These are phyloP conservation scores for Trichoderma afroharzianum DNA, from an alignment of 2,329 filamentous ascomycete species.

Conservation along the genomic window DNA sequence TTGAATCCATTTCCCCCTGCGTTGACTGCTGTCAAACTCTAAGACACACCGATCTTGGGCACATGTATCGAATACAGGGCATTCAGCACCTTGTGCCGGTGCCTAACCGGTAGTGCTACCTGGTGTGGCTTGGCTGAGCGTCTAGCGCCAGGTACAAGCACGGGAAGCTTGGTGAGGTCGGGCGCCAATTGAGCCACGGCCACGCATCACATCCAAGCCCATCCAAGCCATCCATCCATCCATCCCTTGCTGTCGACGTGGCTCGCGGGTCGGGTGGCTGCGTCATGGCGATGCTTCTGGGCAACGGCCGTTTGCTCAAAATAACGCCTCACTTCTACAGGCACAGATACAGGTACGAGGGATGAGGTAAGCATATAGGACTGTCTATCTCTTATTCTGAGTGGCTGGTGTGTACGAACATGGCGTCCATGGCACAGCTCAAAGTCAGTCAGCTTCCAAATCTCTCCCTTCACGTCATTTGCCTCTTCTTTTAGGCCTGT, in stretches of 20 bases:
- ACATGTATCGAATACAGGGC: background rate
- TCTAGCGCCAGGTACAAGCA: slow-evolving; percentile 13
- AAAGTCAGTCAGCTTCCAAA: background rate
- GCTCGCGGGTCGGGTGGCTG: slow-evolving; percentile 5
- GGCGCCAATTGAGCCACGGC: slow-evolving; percentile 9
- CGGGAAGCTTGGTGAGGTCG: background rate
- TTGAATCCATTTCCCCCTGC: background rate
- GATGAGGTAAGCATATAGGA: background rate
- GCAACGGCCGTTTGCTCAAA: background rate
- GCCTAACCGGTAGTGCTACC: background rate
- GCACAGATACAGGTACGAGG: background rate
- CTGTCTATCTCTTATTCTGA: background rate
- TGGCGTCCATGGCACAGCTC: background rate
- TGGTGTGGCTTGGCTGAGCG: background rate
- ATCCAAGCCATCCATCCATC: background rate
- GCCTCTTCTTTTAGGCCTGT: background rate
- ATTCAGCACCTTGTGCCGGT: background rate
- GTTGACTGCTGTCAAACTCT: background rate
- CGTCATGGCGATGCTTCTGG: background rate
- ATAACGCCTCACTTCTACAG: background rate
- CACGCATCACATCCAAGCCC: background rate
- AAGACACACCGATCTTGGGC: background rate
- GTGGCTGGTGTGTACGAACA: background rate
- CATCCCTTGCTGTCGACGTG: slow-evolving; percentile 10
- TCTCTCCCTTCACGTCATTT: slow-evolving; percentile 4